Base-by-base conservation (phyloP, 148 eudicot genomes). In the Amaranthus hypochondriacus region DNA sequence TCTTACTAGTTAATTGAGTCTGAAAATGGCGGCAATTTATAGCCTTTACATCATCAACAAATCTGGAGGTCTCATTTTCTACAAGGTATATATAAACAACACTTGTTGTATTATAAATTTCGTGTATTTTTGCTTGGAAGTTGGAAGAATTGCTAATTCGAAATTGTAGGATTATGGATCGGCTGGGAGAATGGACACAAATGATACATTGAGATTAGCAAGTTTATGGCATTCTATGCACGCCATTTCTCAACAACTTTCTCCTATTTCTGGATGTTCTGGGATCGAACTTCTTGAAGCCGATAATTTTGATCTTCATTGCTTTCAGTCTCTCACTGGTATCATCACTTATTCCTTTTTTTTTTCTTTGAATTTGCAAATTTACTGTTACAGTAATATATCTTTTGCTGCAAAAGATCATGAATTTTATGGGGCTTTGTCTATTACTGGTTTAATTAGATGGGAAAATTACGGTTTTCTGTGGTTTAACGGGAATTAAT, bases 181-280 rank as follows among this genome's bases (percentile, higher is more conserved):
- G 15, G 92, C 97, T 14, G 92, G 94, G 67, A 81, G 97, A 70
- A 92, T 95, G 97, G 99, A 95, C 61, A 95, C 99, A 1, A 95
- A 95, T 69, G 99, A 95, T 67, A 92, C 89, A 72, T 87, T 95
- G 89, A 86, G 99, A 70, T 72, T 95, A 76, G 99, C 97, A n/a
- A 92, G 97, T 81, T 72, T 95, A 18, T 95, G 99, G 99, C 99
- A 95, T 68, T 95, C 99, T 9, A 95, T 95, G 99, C 97, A 95
- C 71, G 99, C 96, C 1, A 95, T 95, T 67, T 95, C 99, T 54
- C 99, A 95, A 89, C 99, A 95, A 81, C 81, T 95, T 13, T 95
- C 99, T 0, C 98, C 98, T 8, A 80, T 95, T 55, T 10, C 67
- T 0, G 96, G 93, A 3, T 95, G 98, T 73, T 57, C 71, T 0